Base-by-base conservation (phyloP, 352 stramenopile genomes). In the Achlya hypogyna region DNA sequence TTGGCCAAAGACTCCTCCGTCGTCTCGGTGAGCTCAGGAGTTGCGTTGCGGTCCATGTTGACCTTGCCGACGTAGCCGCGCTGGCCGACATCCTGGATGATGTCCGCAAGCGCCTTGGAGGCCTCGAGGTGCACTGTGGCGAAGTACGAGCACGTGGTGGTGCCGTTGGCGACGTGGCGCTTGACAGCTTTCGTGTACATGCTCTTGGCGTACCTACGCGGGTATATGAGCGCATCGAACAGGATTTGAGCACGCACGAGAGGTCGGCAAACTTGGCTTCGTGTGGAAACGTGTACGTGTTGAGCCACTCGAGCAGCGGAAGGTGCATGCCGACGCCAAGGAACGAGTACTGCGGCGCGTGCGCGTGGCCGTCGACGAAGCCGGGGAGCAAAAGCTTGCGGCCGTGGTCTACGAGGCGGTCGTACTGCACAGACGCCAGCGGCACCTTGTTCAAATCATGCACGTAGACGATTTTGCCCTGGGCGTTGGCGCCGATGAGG, bases 121-220 rank as follows among this genome's bases (percentile, higher is more conserved):
- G 86, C 80, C 1, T 97, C 82, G 2, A 97, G 53, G 71, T 98
- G 90, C 20, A 98, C 73, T 20, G 88, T 98, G 8, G 79, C 93
- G 73, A 97, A 98, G 78, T 98, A 98, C 35, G 89, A 95, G 54
- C 85, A 96, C 25, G 91, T 98, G 9, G 95, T 98, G 25, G 95
- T 98, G 70, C 95, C 95, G 62, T 82, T 87, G 35, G 74, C 71
- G 18, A 98, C 69, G 56, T 96, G 91, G 28, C 84, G 78, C 66
- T 78, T 73, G 34, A 98, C 90, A 22, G 90, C 78, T 62, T 92
- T 91, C 18, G 85, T 71, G 78, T 98, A 98, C 16, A 98, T 82
- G 18, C 79, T 58, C 49, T 69, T 60, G 9, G 93, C 91, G 58
- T 59, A 67, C 28, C 53, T 63, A 63, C 18, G 28, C 3, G 3